Evolutionary conservation across 345 rosid genomes (phyloP).

Genomic region (Citropsis articulata): DNA sequence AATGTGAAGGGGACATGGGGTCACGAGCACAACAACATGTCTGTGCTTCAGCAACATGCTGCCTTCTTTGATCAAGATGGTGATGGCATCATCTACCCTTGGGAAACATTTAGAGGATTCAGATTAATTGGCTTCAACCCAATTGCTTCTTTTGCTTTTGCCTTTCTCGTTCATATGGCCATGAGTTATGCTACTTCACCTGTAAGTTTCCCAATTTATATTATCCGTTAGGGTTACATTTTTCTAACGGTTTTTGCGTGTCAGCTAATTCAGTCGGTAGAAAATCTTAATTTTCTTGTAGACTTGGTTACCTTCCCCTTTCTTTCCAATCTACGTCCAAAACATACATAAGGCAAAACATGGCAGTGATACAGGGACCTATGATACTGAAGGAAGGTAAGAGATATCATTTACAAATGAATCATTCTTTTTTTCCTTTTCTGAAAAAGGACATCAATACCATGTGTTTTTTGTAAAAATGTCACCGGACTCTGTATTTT

Average conservation of each 20-base stretch:
- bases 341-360: conserved; percentile 67
- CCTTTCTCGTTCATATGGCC: conserved; percentile 34
- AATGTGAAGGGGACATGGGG: conserved; percentile 55
- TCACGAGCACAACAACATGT: conserved; percentile 45
- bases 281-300: conserved; percentile 8
- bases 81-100: conserved; percentile 63
- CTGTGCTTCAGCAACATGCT: conserved; percentile 66
- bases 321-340: conserved; percentile 43
- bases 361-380: conserved; percentile 59
- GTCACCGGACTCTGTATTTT: no score
- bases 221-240: no score
- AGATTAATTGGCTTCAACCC: conserved; percentile 23
- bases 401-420: not conserved
- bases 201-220: conserved; percentile 31
- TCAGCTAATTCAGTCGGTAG: no score
- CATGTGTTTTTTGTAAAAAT: no score
- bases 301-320: conserved; percentile 57
- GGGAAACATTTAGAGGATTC: conserved; percentile 42
- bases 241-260: no score
- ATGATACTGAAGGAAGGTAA: conserved; percentile 66
- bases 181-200: conserved; percentile 54
- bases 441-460: no score
- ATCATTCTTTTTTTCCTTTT: not conserved
- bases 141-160: conserved; percentile 37
- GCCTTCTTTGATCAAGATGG: conserved; percentile 59